Evolutionary conservation across 768 basidiomycete species (phyloP).

Genomic region (Porphyrellus cyaneotinctus): DNA sequence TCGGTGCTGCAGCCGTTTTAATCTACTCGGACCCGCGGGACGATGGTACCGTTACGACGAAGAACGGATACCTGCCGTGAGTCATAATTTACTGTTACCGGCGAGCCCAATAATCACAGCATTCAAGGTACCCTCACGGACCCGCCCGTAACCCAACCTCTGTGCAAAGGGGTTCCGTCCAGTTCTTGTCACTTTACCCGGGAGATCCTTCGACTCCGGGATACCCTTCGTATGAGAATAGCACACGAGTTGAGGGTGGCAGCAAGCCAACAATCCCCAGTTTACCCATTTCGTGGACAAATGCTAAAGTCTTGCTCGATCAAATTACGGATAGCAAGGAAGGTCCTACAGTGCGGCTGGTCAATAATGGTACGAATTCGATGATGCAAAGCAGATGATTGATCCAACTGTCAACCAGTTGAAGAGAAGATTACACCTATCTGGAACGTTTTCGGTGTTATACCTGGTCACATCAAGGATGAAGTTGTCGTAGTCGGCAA

Average conservation of each 20-base stretch:
- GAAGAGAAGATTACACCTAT: conserved; percentile 82
- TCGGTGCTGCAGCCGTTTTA: conserved; percentile 76
- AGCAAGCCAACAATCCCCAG: conserved; percentile 79
- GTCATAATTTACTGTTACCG: neutral
- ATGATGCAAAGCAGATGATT: neutral
- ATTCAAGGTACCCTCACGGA: conserved; percentile 54
- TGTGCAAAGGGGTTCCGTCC: conserved; percentile 84
- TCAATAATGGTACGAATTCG: conserved; percentile 47
- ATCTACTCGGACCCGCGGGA: conserved; percentile 88
- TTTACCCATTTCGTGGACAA: conserved; percentile 87
- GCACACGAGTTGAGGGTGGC: conserved; percentile 53
- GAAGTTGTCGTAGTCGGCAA: conserved; percentile 86
- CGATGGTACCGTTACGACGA: conserved; percentile 74
- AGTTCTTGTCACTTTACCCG: conserved; percentile 62
- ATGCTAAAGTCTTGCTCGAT: conserved; percentile 64
- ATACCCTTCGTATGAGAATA: conserved; percentile 80
- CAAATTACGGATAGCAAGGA: conserved; percentile 37
- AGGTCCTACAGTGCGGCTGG: conserved; percentile 42
- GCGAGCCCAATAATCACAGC: neutral
- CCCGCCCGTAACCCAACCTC: conserved; percentile 84
- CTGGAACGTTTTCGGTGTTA: conserved; percentile 85
- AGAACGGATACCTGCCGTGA: conserved; percentile 71
- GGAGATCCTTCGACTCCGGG: conserved; percentile 88
- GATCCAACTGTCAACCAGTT: conserved; percentile 38
- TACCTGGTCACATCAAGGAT: conserved; percentile 79